phyloP scores from a whole-genome alignment of 805 yeast species.

The Nakazawaea laoshanensis region DNA sequence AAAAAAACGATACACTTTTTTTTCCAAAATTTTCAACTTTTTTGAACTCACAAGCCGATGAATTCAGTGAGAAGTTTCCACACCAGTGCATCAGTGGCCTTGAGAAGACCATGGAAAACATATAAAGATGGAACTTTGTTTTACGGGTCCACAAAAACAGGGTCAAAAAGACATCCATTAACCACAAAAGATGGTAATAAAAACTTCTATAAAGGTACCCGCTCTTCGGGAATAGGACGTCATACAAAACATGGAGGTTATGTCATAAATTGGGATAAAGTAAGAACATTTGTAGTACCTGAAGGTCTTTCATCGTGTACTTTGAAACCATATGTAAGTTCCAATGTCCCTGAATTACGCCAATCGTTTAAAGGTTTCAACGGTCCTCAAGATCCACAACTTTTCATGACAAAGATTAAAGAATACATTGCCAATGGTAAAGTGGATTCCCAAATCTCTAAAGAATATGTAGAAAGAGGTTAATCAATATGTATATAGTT shows the following conservation, averaged over 20 bases:
- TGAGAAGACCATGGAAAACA: constrained; percentile 86
- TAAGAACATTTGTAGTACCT: constrained; percentile 87
- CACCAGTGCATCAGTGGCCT: constrained; percentile 31
- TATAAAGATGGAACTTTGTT: constrained; percentile 76
- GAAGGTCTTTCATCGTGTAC: constrained; percentile 21
- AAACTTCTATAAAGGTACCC: constrained; percentile 91
- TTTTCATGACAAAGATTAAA: constrained; percentile 62
- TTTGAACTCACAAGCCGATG: too few species aligned
- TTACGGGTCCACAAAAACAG: constrained; percentile 71
- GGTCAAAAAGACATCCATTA: constrained; percentile 75
- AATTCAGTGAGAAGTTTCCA: constrained; percentile 38
- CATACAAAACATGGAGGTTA: constrained; percentile 70
- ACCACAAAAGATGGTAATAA: constrained; percentile 94
- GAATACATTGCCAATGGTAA: constrained; percentile 73
- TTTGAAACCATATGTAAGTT: constrained; percentile 72
- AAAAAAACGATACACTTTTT: too few species aligned
- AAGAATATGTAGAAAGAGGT: constrained; percentile 23
- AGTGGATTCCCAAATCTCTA: constrained; percentile 26
- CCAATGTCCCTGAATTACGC: constrained; percentile 59
- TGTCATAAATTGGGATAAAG: constrained; percentile 73
- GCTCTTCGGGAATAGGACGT: constrained; percentile 88
- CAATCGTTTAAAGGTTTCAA: constrained; percentile 68
- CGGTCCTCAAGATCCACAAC: constrained; percentile 67
- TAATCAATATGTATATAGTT: constrained; percentile 10
- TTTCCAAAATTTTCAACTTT: too few species aligned